phyloP scores from a whole-genome alignment of 495 filamentous ascomycete species.

The Aspergillus panamensis region DNA sequence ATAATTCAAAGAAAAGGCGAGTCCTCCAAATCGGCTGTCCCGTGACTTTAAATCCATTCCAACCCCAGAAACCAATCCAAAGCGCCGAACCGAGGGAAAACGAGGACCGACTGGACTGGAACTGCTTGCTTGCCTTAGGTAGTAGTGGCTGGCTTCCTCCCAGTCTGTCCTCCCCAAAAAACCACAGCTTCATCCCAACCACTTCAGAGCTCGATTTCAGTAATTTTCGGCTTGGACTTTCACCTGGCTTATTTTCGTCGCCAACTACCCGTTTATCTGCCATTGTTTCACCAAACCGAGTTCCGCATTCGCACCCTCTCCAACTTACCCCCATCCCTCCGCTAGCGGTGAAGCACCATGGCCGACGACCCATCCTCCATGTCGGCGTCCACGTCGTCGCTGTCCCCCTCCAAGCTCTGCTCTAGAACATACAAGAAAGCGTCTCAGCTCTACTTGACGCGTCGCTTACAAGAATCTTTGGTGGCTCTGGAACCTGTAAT shows the following conservation, averaged over 20 bases:
- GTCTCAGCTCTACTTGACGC: constrained; percentile 86
- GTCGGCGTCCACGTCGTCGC: constrained; percentile 46
- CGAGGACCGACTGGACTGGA: constrained; percentile 5
- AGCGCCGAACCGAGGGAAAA: constrained; percentile 15
- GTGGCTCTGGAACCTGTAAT: constrained; percentile 77
- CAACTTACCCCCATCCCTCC: constrained; percentile 7
- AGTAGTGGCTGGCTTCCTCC: constrained; percentile 3
- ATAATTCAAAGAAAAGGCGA: background rate
- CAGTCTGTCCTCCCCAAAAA: background rate
- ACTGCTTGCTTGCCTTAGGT: background rate
- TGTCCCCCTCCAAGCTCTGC: constrained; percentile 61
- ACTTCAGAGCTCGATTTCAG: background rate
- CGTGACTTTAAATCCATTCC: constrained; percentile 7
- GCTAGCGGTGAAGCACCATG: constrained; percentile 31
- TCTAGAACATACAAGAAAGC: constrained; percentile 74
- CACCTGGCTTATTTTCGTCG: background rate
- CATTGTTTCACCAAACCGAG: background rate
- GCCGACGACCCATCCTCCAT: constrained; percentile 31
- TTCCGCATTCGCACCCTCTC: constrained; percentile 3
- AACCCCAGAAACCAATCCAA: constrained; percentile 15
- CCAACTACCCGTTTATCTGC: too few species aligned
- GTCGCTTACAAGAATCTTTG: constrained; percentile 85
- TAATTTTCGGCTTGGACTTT: background rate
- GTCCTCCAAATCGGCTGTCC: constrained; percentile 7
- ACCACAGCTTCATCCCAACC: constrained; percentile 15